A percentile compares a stretch with the other conserved stretches of the same genome.
Conservation (phyloP, 345 rosid species). For the Punica granatum region DNA sequence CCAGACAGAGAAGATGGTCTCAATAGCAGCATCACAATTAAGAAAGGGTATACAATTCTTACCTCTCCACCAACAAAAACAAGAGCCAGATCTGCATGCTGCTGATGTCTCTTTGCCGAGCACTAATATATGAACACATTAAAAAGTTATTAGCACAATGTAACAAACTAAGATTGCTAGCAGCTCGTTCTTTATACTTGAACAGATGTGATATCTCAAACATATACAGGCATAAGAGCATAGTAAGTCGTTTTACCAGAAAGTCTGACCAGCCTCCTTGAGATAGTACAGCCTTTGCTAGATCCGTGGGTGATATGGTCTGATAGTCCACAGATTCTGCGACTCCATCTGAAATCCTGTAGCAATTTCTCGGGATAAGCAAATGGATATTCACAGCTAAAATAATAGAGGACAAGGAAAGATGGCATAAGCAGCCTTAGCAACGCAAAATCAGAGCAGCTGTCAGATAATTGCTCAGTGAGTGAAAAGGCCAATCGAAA, state of each 20-base stretch:
- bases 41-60: slow-evolving; percentile 7
- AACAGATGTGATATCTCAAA: not conserved
- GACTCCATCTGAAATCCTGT: slow-evolving; percentile 26
- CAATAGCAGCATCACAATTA: not conserved
- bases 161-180: not conserved
- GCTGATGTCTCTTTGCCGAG: slow-evolving; percentile 44
- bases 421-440: not conserved
- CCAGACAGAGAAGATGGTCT: not conserved
- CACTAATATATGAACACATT: slow-evolving; percentile 35
- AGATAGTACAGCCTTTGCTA: slow-evolving; percentile 56
- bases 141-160: slow-evolving; percentile 2
- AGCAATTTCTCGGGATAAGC: slow-evolving; percentile 1
- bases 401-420: not conserved
- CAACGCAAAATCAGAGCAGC: not conserved
- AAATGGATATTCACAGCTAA: not conserved
- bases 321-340: slow-evolving; percentile 57
- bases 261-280: slow-evolving; percentile 78
- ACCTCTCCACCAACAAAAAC: slow-evolving; percentile 92
- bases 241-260: slow-evolving; percentile 37
- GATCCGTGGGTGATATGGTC: slow-evolving; percentile 60
- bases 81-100: slow-evolving; percentile 60
- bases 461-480: not conserved
- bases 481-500: not conserved
- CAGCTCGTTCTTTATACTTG: not conserved
- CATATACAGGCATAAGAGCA: not conserved